phyloP scores from a whole-genome alignment of 108 stramenopile species.

The Parietichytrium sp. region DNA sequence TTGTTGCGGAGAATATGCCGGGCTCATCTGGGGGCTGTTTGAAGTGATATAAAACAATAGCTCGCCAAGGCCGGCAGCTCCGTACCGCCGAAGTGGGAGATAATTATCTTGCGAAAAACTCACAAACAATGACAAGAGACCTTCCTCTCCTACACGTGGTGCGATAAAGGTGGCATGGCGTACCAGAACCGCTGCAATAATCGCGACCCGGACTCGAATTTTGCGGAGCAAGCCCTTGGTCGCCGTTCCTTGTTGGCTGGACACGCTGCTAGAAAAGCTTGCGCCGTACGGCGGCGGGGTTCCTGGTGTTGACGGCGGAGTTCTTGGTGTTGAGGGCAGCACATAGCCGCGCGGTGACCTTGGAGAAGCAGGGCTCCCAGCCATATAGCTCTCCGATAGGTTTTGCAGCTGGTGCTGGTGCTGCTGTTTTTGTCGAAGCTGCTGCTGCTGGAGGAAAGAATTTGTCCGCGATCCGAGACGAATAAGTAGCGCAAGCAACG shows the following conservation, averaged over 20 bases:
- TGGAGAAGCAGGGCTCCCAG: too few relatives aligned
- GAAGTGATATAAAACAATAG: slow-evolving; percentile 60
- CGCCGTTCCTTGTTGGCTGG: too few relatives aligned
- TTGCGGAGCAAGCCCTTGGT: neutral
- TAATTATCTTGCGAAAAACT: slow-evolving; percentile 25
- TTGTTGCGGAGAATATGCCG: too few relatives aligned
- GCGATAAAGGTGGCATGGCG: slow-evolving; percentile 62
- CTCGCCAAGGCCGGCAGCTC: slow-evolving; percentile 60
- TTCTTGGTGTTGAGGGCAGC: too few relatives aligned
- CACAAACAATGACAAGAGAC: neutral
- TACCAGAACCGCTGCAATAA: slow-evolving; percentile 51
- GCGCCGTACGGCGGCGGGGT: too few relatives aligned
- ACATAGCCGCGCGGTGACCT: too few relatives aligned
- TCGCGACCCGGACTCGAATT: slow-evolving; percentile 41
- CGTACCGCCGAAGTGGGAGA: slow-evolving; percentile 39
- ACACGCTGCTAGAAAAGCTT: too few relatives aligned
- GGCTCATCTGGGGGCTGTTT: slow-evolving; percentile 42
- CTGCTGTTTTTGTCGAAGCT: too few relatives aligned
- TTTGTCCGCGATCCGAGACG: neutral
- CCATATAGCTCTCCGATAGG: too few relatives aligned
- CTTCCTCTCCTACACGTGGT: slow-evolving; percentile 36
- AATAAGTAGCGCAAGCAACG: slow-evolving; percentile 54
- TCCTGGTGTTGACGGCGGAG: too few relatives aligned
- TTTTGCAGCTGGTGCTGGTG: too few relatives aligned
- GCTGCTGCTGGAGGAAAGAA: slow-evolving; percentile 10